Evolutionary conservation across 1,284 basidiomycete species (phyloP), one percentile per base, ranked within the genome.

Genomic region (Cystobasidium pallidum): DNA sequence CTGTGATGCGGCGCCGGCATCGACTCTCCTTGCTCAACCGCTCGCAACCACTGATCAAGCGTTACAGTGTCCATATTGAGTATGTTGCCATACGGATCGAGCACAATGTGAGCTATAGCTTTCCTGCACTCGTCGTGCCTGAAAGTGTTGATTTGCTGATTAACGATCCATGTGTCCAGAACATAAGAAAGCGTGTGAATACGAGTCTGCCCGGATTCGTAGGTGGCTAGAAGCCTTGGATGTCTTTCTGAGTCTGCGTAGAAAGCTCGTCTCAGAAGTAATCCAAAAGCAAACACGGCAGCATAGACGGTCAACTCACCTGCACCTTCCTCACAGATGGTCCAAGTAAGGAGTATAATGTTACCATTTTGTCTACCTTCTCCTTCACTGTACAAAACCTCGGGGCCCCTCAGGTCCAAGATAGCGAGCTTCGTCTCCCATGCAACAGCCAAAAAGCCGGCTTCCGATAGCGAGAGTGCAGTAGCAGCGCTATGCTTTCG

Each of bases 91-190:
- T 55, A 49, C 17, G 68, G 59, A 26, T 71, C 68, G 8, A 71
- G 17, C 34, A 64, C 11, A 26, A 71, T 19, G 2, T 28, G 28
- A 21, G 49, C 61, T 19, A 57, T 43, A 17, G 47, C n/a, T 2
- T 51, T 32, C 19, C 19, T 26, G 36, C 36, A n/a, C 30, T 39
- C 58, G 0, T 64, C 45, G 19, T 71, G 68, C 10, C 32, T 28
- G 17, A 71, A 45, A n/a, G 68, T 55, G 2, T 32, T n/a, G 3
- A 57, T 51, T 30, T 59, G 51, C 19, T 47, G 41, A 49, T 66
- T 72, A 64, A 72, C 64, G 32, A 67, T 72, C 70, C 70, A 72
- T 2, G 70, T 72, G 24, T 66, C 63, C 2, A 72, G 64, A 2
- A 62, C 45, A 32, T 57, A 72, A 0, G 70, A 66, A 3, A 72